phyloP scores from a whole-genome alignment of 495 filamentous ascomycete species.

The Jackrogersella multiformis region DNA sequence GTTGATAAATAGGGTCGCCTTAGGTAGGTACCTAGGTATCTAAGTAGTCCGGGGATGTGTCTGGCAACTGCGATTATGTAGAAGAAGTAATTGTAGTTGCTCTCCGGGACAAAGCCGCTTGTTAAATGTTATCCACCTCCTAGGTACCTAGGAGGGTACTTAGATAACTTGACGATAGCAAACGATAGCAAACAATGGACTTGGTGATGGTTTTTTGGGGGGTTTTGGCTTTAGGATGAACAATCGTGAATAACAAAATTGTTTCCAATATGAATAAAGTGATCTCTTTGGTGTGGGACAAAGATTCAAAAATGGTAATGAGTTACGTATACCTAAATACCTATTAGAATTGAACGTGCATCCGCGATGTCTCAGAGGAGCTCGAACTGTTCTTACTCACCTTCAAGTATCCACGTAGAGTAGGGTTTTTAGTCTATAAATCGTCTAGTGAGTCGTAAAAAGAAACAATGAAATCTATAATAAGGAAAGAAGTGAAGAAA shows the following conservation, averaged over 20 bases:
- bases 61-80: neutral
- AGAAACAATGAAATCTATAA: neutral
- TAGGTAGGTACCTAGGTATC: too few species aligned
- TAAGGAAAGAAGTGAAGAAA: neutral
- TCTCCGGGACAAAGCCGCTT: neutral
- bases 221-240: neutral
- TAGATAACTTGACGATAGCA: too few species aligned
- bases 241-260: constrained; percentile 5
- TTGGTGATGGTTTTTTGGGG: neutral
- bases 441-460: neutral
- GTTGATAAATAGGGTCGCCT: neutral
- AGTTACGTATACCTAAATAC: neutral
- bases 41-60: neutral
- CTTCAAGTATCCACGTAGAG: neutral
- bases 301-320: neutral
- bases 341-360: too few species aligned
- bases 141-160: too few species aligned
- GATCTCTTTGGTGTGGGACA: constrained; percentile 1
- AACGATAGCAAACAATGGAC: constrained; percentile 1
- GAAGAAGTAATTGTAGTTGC: neutral
- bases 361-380: neutral
- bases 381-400: neutral
- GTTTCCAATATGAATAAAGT: neutral
- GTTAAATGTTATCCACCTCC: neutral
- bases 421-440: too few species aligned